Conservation (phyloP, 1,284 basidiomycete species). For the Uromyces viciae-fabae region DNA sequence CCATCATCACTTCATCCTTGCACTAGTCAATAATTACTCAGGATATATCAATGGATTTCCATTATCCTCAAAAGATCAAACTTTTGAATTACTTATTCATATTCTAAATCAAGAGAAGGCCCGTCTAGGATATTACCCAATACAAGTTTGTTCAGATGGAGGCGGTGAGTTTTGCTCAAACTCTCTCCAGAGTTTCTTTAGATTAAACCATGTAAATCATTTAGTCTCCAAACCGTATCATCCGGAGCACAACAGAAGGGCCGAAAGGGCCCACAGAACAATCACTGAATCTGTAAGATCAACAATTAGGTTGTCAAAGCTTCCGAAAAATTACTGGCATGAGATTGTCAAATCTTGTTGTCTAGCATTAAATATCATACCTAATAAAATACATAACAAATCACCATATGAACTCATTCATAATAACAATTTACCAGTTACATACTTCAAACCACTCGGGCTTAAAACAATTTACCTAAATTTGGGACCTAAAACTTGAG, state of each 20-base stretch:
- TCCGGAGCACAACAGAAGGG: not conserved
- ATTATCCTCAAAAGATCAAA: not conserved
- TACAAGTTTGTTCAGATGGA: no score
- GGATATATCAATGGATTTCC: not conserved
- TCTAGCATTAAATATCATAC: not conserved
- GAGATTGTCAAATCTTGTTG: not conserved
- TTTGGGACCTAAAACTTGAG: no score
- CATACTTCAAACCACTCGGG: no score
- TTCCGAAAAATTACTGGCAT: not conserved
- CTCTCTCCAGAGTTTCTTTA: no score
- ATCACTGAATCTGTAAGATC: not conserved
- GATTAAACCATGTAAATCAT: no score
- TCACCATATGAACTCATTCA: no score
- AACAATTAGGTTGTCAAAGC: not conserved
- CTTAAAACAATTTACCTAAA: no score
- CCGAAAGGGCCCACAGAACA: not conserved
- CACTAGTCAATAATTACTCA: not conserved
- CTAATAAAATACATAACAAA: no score
- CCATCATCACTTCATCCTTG: not conserved
- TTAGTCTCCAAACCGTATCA: not conserved
- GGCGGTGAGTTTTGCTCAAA: no score
- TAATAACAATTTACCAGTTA: no score
- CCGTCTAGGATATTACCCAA: not conserved
- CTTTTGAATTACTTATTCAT: not conserved
- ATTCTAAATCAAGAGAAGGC: not conserved